Percentiles rank a stretch among this genome's conserved stretches.
Evolutionary conservation across 345 rosid species (phyloP).

Genomic region (Bruguiera sexangula): DNA sequence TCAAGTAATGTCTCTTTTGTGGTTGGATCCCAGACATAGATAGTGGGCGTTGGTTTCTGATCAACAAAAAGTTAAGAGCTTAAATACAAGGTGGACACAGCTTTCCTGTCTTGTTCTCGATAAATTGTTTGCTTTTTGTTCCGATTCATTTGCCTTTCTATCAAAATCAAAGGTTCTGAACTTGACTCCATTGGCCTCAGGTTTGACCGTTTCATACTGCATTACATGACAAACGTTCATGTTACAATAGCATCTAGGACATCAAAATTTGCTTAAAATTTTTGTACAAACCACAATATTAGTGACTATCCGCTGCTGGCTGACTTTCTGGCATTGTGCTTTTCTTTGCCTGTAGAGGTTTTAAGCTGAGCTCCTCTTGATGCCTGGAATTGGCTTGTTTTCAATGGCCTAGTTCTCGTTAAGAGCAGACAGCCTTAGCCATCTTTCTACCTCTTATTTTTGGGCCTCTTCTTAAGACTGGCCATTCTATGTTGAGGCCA

Average conservation of each 20-base stretch:
- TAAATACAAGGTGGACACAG: conserved; percentile 60
- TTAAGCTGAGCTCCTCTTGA: too few species aligned
- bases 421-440: too few species aligned
- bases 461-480: too few species aligned
- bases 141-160: conserved; percentile 79
- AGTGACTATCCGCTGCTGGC: neutral
- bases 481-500: too few species aligned
- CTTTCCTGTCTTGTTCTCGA: conserved; percentile 46
- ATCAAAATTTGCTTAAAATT: too few species aligned
- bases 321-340: neutral
- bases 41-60: conserved; percentile 63
- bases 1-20: conserved; percentile 26
- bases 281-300: neutral
- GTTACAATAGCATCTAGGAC: neutral
- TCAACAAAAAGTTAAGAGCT: conserved; percentile 55
- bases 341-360: neutral
- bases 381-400: too few species aligned
- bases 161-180: conserved; percentile 27
- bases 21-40: conserved; percentile 56
- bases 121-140: conserved; percentile 60
- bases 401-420: too few species aligned
- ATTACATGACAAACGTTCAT: conserved; percentile 4
- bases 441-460: too few species aligned
- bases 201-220: conserved; percentile 8
- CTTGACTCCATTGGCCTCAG: conserved; percentile 27